A percentile compares a stretch with the other conserved stretches of the same genome.
Evolutionary conservation across 305 asterid genomes (phyloP).

Genomic region (Fraxinus albicans): DNA sequence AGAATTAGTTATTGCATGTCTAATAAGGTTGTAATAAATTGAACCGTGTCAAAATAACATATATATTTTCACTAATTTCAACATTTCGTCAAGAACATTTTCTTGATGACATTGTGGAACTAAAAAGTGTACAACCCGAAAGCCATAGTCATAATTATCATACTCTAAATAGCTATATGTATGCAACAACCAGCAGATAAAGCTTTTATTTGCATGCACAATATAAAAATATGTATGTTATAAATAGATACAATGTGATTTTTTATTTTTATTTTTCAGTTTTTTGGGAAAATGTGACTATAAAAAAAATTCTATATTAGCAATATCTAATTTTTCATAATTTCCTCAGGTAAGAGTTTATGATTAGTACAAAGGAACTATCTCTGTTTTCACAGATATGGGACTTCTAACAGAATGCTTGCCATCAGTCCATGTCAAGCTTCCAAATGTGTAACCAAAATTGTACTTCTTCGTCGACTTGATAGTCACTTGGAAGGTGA

Average conservation of each 20-base stretch:
- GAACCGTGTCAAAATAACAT: background rate
- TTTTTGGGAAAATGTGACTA: background rate
- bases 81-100: background rate
- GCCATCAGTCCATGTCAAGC: conserved; percentile 26
- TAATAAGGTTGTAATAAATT: background rate
- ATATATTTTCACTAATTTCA: background rate
- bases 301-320: background rate
- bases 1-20: background rate
- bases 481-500: background rate
- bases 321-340: background rate
- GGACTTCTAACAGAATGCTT: conserved; percentile 25
- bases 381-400: conserved; percentile 11
- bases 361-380: background rate
- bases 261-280: no score
- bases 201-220: background rate
- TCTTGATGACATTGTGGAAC: background rate
- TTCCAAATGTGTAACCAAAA: conserved; percentile 21
- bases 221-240: no score
- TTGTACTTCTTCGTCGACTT: background rate
- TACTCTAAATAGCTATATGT: no score
- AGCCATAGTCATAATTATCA: background rate
- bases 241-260: background rate
- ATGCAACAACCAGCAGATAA: no score
- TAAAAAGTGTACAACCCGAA: background rate
- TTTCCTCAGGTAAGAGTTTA: background rate